phyloP scores from a whole-genome alignment of 2,329 filamentous ascomycete genomes.

The Fusarium metavorans region DNA sequence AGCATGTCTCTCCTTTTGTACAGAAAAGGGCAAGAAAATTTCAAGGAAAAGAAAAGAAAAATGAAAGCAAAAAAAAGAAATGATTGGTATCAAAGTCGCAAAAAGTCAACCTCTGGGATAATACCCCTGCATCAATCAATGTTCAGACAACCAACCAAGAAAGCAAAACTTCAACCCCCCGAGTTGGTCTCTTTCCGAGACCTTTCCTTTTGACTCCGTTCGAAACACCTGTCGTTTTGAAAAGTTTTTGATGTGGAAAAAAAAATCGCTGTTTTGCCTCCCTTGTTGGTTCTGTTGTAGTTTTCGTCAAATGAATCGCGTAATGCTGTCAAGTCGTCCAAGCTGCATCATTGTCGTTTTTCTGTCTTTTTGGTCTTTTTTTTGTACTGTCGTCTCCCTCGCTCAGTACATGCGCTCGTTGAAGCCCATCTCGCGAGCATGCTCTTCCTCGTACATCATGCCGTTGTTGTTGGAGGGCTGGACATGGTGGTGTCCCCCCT shows the following conservation, averaged over 20 bases:
- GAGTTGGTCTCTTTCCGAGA: conserved; percentile 13
- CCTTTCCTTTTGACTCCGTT: conserved; percentile 38
- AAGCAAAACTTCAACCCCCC: conserved; percentile 26
- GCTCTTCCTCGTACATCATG: conserved; percentile 60
- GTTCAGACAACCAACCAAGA: conserved; percentile 40
- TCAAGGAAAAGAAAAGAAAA: conserved; percentile 1
- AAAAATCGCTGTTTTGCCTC: conserved; percentile 37
- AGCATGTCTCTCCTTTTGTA: conserved; percentile 23
- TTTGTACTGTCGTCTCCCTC: conserved; percentile 22
- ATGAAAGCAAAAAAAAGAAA: neutral
- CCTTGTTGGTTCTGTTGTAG: conserved; percentile 35
- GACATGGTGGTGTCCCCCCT: conserved; percentile 50
- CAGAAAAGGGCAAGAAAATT: conserved; percentile 13
- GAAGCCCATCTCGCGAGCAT: conserved; percentile 55
- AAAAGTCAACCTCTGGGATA: conserved; percentile 19
- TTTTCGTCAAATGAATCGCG: conserved; percentile 20
- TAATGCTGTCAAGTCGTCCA: conserved; percentile 17
- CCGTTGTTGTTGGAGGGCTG: conserved; percentile 41
- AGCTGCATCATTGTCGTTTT: conserved; percentile 10
- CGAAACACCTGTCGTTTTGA: conserved; percentile 29
- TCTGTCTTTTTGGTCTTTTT: conserved; percentile 9
- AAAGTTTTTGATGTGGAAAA: conserved; percentile 22
- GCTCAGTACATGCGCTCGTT: conserved; percentile 60
- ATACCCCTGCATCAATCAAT: conserved; percentile 29
- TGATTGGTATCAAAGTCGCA: conserved; percentile 39